Evolutionary conservation across 2,329 filamentous ascomycete genomes (phyloP).

Genomic region (Macrophomina phaseolina): DNA sequence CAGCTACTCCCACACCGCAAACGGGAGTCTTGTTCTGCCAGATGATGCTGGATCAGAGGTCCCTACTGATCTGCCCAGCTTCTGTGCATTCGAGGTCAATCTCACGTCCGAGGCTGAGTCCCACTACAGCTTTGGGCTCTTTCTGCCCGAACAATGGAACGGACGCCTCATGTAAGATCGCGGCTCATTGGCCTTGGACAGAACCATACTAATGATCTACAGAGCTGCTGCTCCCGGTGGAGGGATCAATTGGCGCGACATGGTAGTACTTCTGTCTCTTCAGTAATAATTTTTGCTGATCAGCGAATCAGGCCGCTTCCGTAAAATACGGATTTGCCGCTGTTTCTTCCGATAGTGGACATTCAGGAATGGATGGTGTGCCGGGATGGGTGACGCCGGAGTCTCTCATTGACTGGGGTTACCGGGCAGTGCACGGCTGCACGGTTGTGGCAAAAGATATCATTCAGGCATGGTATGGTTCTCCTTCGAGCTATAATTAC

Average conservation of each 20-base stretch:
- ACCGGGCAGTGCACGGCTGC: slow-evolving; percentile 50
- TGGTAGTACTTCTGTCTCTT: neutral
- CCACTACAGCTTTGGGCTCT: slow-evolving; percentile 46
- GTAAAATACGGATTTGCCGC: slow-evolving; percentile 49
- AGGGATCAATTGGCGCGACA: slow-evolving; percentile 1
- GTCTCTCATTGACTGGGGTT: slow-evolving; percentile 44
- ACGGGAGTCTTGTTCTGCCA: neutral
- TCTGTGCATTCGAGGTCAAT: slow-evolving; percentile 47
- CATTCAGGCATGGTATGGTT: slow-evolving; percentile 55
- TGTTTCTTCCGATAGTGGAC: slow-evolving; percentile 54
- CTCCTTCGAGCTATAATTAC: slow-evolving; percentile 45
- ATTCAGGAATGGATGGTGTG: slow-evolving; percentile 44
- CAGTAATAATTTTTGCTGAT: neutral
- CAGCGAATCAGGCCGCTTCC: neutral
- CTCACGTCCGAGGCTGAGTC: slow-evolving; percentile 41
- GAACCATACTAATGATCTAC: neutral
- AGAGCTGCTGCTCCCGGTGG: neutral
- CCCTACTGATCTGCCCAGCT: slow-evolving; percentile 43
- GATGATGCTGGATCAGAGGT: neutral
- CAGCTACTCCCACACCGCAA: neutral
- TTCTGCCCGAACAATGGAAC: slow-evolving; percentile 47
- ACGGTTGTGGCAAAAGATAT: slow-evolving; percentile 56
- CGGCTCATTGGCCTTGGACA: neutral
- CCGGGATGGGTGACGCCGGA: slow-evolving; percentile 49
- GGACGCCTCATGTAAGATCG: slow-evolving; percentile 38